Percentiles rank a stretch among this genome's conserved stretches.
These are phyloP conservation scores for Lactifluus echinatus DNA, from an alignment of 768 basidiomycete genomes.

Conservation along the genomic window DNA sequence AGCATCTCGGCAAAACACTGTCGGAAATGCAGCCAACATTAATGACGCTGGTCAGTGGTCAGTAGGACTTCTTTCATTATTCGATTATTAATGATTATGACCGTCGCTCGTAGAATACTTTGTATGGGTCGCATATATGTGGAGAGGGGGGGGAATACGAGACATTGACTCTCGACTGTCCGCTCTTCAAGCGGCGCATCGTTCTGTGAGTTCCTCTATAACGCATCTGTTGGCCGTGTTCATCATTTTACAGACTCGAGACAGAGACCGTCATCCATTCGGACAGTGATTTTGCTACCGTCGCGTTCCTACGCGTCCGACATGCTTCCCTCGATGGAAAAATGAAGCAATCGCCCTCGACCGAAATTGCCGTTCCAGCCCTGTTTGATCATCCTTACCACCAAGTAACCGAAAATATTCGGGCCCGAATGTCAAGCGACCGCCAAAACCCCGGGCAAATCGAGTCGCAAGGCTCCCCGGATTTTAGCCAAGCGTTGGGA, in stretches of 20 bases:
- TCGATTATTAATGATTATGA: not conserved
- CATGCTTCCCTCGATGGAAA: slow-evolving; percentile 57
- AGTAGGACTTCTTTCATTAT: slow-evolving; percentile 19
- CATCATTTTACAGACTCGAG: slow-evolving; percentile 37
- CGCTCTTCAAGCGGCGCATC: slow-evolving; percentile 76
- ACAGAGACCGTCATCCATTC: slow-evolving; percentile 69
- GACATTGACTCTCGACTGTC: slow-evolving; percentile 82
- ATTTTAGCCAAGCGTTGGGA: slow-evolving; percentile 13
- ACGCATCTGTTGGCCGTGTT: not conserved
- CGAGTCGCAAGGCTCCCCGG: not conserved
- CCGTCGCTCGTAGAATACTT: slow-evolving; percentile 43
- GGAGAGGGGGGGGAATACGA: slow-evolving; percentile 99
- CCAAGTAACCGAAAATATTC: slow-evolving; percentile 11
- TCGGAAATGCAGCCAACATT: slow-evolving; percentile 67
- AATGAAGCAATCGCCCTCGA: slow-evolving; percentile 4
- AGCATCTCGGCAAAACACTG: slow-evolving; percentile 74
- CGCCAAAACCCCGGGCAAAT: not conserved
- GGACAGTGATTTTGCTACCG: slow-evolving; percentile 77
- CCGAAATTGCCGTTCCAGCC: slow-evolving; percentile 36
- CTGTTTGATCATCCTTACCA: slow-evolving; percentile 41
- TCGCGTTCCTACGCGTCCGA: slow-evolving; percentile 83
- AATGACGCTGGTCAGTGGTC: slow-evolving; percentile 68
- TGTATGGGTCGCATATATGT: slow-evolving; percentile 88
- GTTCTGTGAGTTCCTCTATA: slow-evolving; percentile 42
- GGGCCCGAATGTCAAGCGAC: not conserved